These are phyloP conservation scores for Nitzschia sp. DNA, from an alignment of 108 stramenopile species.

Conservation along the genomic window DNA sequence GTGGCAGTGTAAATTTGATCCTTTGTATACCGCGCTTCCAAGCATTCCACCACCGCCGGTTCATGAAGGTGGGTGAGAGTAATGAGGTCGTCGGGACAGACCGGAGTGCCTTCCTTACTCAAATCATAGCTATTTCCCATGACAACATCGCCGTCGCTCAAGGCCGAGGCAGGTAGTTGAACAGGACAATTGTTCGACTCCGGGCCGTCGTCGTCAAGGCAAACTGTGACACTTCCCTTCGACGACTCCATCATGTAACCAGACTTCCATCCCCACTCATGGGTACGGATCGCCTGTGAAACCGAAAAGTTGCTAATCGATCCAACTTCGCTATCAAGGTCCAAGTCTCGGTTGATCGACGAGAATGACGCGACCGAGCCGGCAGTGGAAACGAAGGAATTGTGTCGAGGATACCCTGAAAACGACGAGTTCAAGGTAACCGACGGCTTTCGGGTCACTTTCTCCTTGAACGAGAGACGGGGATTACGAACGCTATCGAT, in stretches of 20 bases:
- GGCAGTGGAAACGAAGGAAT: neutral
- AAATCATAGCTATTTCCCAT: slow-evolving; percentile 45
- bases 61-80: slow-evolving; percentile 80
- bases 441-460: slow-evolving; percentile 20
- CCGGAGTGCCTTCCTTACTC: slow-evolving; percentile 16
- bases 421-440: slow-evolving; percentile 26
- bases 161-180: slow-evolving; percentile 28
- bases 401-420: neutral
- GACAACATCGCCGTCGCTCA: slow-evolving; percentile 42
- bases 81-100: slow-evolving; percentile 71
- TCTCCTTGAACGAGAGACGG: slow-evolving; percentile 40
- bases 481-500: slow-evolving; percentile 32
- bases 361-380: slow-evolving; percentile 32
- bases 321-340: slow-evolving; percentile 37
- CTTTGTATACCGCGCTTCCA: slow-evolving; percentile 70
- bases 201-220: slow-evolving; percentile 25
- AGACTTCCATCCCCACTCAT: slow-evolving; percentile 46
- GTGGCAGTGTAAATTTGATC: slow-evolving; percentile 92
- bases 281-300: slow-evolving; percentile 16
- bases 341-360: slow-evolving; percentile 21
- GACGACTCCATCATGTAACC: slow-evolving; percentile 32
- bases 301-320: slow-evolving; percentile 19
- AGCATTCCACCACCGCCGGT: slow-evolving; percentile 85
- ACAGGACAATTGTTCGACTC: slow-evolving; percentile 6
- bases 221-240: slow-evolving; percentile 23